Percentiles rank a stretch among this genome's conserved stretches.
Conservation (phyloP, 2,329 filamentous ascomycete genomes). For the Colletotrichum sp. region DNA sequence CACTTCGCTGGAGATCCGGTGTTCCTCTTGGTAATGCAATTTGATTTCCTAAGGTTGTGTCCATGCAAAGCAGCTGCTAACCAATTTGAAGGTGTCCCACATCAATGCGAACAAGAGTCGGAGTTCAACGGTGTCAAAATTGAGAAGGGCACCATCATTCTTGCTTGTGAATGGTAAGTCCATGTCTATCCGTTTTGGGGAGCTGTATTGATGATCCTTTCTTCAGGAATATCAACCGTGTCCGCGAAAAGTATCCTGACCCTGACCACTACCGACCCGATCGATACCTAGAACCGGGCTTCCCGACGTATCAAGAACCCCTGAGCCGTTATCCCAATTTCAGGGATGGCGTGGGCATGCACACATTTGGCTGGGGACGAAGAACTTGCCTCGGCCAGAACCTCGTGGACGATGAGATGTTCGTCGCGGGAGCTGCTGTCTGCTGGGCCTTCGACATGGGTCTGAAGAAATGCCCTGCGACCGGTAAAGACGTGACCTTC, state of each 20-base stretch:
- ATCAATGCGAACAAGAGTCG: constrained; percentile 52
- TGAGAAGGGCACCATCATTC: constrained; percentile 51
- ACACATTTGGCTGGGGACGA: constrained; percentile 69
- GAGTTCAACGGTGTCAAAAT: constrained; percentile 52
- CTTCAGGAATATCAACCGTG: constrained; percentile 60
- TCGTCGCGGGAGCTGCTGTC: constrained; percentile 50
- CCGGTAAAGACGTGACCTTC: constrained; percentile 46
- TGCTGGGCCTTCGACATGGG: constrained; percentile 55
- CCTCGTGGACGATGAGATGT: constrained; percentile 65
- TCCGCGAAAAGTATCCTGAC: constrained; percentile 64
- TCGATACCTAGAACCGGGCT: constrained; percentile 65
- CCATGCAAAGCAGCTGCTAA: not conserved
- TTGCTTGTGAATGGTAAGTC: constrained; percentile 55
- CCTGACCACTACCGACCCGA: constrained; percentile 68
- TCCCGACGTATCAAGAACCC: constrained; percentile 69
- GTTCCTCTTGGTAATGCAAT: constrained; percentile 50
- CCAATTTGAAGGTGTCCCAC: constrained; percentile 44
- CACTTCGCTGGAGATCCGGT: constrained; percentile 61
- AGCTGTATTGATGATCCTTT: not conserved
- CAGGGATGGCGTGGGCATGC: constrained; percentile 61
- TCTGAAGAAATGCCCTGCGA: constrained; percentile 43
- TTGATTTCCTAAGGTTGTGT: not conserved
- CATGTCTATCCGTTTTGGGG: not conserved
- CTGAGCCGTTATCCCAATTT: constrained; percentile 68
- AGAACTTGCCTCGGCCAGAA: constrained; percentile 67